A percentile compares a stretch with the other conserved stretches of the same genome.
These are phyloP conservation scores for Dissophora ornata DNA, from an alignment of 192 early-diverging fungal species.

Conservation along the genomic window DNA sequence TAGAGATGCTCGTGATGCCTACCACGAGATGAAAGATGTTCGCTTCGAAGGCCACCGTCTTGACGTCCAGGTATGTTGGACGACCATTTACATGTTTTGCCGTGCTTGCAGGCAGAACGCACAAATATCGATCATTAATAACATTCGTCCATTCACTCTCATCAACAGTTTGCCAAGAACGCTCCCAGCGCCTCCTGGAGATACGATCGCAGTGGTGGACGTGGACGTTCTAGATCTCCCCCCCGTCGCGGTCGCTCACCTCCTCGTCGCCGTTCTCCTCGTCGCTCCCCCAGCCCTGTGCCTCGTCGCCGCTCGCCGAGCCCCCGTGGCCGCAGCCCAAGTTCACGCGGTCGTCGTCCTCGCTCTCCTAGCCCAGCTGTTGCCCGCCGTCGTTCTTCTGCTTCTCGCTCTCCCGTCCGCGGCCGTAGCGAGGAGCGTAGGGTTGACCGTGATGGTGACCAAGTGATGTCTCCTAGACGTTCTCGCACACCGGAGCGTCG, in stretches of 20 bases:
- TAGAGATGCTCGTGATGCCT: slow-evolving; percentile 94
- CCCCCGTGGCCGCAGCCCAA: slow-evolving; percentile 45
- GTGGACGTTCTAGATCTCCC: slow-evolving; percentile 39
- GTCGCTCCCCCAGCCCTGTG: slow-evolving; percentile 30
- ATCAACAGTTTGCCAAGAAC: slow-evolving; percentile 83
- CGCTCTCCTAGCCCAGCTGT: slow-evolving; percentile 33
- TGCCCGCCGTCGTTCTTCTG: slow-evolving; percentile 34
- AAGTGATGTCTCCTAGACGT: slow-evolving; percentile 15
- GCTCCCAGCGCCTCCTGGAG: slow-evolving; percentile 84
- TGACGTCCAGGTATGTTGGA: slow-evolving; percentile 75
- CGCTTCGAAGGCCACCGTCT: slow-evolving; percentile 83
- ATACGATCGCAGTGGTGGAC: slow-evolving; percentile 68
- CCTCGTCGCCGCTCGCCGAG: slow-evolving; percentile 60
- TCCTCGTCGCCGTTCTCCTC: slow-evolving; percentile 55
- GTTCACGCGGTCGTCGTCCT: slow-evolving; percentile 31
- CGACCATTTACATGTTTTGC: not conserved
- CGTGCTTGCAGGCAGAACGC: not conserved
- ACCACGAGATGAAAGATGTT: slow-evolving; percentile 89
- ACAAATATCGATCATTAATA: too few species aligned
- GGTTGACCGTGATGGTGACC: slow-evolving; percentile 26
- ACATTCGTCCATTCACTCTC: not conserved
- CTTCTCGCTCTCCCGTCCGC: slow-evolving; percentile 48
- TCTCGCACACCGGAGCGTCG: slow-evolving; percentile 34
- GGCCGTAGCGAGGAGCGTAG: slow-evolving; percentile 24
- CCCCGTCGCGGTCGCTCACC: slow-evolving; percentile 52